phyloP scores from a whole-genome alignment of 2,329 filamentous ascomycete species.

The Cytospora leucostoma region DNA sequence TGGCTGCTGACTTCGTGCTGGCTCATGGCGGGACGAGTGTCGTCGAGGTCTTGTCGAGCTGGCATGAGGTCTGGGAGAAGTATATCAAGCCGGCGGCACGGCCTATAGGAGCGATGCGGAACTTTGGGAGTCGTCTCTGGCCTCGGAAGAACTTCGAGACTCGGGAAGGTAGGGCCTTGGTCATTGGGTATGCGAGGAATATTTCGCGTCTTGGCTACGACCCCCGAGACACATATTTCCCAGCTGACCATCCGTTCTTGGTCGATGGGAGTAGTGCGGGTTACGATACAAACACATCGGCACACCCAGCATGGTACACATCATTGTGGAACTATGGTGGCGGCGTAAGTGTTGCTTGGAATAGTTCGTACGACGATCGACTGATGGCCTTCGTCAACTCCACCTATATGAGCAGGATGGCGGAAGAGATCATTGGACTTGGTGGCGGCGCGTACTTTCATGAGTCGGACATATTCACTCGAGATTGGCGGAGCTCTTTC shows the following conservation, averaged over 20 bases:
- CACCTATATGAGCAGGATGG: conserved; percentile 5
- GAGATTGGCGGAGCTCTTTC: not conserved
- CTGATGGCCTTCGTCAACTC: not conserved
- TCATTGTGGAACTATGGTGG: conserved; percentile 10
- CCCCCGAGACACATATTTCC: conserved; percentile 4
- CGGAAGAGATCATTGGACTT: conserved; percentile 8
- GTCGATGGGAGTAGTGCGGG: not conserved
- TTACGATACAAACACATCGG: conserved; percentile 11
- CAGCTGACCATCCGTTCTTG: conserved; percentile 10
- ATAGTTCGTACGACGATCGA: conserved; percentile 10
- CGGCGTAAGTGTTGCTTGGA: not conserved
- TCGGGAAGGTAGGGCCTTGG: not conserved
- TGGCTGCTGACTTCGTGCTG: conserved; percentile 10
- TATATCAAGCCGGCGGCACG: conserved; percentile 17
- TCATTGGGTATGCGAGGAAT: not conserved
- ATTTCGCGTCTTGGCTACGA: not conserved
- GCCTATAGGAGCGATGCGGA: not conserved
- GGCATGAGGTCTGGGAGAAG: conserved; percentile 2
- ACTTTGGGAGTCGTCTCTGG: conserved; percentile 8
- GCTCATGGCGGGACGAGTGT: conserved; percentile 9
- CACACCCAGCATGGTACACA: conserved; percentile 1
- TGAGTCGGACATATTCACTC: conserved; percentile 9
- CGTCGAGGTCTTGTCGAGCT: conserved; percentile 7
- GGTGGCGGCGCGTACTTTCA: conserved; percentile 7
- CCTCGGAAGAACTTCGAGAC: conserved; percentile 11